phyloP scores from a whole-genome alignment of 352 stramenopile species.

The Phytopythium helicoides region DNA sequence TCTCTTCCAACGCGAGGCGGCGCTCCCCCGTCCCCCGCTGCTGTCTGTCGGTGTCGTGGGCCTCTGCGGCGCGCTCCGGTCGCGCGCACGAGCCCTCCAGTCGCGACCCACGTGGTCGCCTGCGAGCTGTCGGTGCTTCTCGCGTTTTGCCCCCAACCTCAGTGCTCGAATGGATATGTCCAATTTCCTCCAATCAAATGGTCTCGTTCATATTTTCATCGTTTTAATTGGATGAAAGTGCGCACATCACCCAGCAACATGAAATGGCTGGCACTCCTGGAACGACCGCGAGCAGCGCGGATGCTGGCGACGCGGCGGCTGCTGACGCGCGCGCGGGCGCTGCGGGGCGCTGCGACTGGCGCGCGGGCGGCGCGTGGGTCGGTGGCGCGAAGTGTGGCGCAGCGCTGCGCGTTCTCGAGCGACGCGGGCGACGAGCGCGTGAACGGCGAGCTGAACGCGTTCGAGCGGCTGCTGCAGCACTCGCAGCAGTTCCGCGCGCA shows the following conservation, averaged over 20 bases:
- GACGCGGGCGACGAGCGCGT: constrained; percentile 15
- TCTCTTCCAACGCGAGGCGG: neutral
- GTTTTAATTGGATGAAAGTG: neutral
- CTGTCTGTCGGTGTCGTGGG: neutral
- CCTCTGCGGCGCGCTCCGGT: neutral
- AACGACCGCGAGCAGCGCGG: too few relatives aligned
- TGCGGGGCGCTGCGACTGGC: constrained; percentile 1
- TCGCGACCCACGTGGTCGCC: too few relatives aligned
- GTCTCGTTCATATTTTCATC: too few relatives aligned
- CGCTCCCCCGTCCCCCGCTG: neutral
- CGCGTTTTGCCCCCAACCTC: too few relatives aligned
- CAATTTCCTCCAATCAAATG: too few relatives aligned
- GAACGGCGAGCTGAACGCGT: constrained; percentile 44
- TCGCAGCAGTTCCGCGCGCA: constrained; percentile 58
- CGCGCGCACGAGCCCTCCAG: too few relatives aligned
- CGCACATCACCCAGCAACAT: neutral
- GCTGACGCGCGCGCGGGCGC: constrained; percentile 9
- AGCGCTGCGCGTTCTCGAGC: constrained; percentile 5
- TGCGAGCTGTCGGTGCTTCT: too few relatives aligned
- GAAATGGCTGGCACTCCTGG: too few relatives aligned
- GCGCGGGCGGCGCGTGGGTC: neutral
- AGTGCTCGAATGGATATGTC: too few relatives aligned
- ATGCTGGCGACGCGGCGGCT: constrained; percentile 9
- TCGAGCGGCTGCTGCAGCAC: constrained; percentile 66
- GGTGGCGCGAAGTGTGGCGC: neutral